Evolutionary conservation across 2,329 filamentous ascomycete species (phyloP), one percentile per base, ranked within the genome.

Genomic region (Simplicillium aogashimaense): DNA sequence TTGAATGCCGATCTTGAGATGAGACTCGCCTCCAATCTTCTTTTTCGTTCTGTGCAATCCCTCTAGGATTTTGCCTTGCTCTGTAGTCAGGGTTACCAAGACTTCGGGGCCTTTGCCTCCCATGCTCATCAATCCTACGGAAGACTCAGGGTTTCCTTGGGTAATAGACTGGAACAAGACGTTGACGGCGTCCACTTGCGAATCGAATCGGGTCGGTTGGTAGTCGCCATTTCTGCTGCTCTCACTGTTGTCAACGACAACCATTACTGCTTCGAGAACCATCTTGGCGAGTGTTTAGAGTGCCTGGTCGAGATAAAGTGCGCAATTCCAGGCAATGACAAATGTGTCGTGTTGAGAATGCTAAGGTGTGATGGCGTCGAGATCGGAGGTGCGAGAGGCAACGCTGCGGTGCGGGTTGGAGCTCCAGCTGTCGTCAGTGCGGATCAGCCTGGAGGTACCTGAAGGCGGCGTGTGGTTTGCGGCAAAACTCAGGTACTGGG

Each of bases 241-340:
- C 72, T 98, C 92, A 72, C 89, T 95, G 75, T 97, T 98, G 76
- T 98, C 92, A 57, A 97, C 87, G 75, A 97, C 82, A 65, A 98
- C 86, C 89, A 98, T 97, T 48, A 94, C 94, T 70, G 92, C 94
- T 81, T 98, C 92, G 66, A 98, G 82, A 67, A 83, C 86, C 92
- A 98, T 98, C 59, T 74, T 89, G 79, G 63, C 66, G 63, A 63
- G 15, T 33, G 7, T n/a, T 33, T 5, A 33, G 11, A 12, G 31
- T 36, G 38, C 12, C 33, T 35, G 6, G 11, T 13, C 9, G 15
- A 16, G 8, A 16, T 10, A 18, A 15, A 14, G 15, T 35, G 36
- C 36, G 42, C 35, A 35, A 35, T n/a, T 12, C 35, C 37, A 37
- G 35, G 29, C 9, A 29, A 36, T 38, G 33, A 18, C 8, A 29